phyloP scores from a whole-genome alignment of 2,329 filamentous ascomycete genomes.

The Aspergillus amoenus region DNA sequence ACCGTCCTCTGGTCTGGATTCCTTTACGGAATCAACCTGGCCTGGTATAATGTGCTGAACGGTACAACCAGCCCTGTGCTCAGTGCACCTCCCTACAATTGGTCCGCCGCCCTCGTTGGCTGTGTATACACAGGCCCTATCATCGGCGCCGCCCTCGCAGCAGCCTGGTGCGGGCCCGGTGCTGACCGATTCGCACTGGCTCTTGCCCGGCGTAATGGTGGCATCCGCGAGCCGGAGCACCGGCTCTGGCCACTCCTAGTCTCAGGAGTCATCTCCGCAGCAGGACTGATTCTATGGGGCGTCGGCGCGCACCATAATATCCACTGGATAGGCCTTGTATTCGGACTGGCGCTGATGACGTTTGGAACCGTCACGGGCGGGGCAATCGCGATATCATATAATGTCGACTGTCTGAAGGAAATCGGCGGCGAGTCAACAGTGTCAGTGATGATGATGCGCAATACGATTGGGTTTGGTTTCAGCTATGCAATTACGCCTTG shows the following conservation, averaged over 20 bases:
- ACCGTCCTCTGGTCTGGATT: not conserved
- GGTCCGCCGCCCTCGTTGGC: not conserved
- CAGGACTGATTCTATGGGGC: not conserved
- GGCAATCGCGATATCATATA: not conserved
- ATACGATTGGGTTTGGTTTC: not conserved
- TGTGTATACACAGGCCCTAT: not conserved
- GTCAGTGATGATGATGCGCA: not conserved
- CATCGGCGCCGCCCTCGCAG: not conserved
- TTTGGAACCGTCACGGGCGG: not conserved
- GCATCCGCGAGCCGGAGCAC: not conserved
- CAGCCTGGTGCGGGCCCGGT: not conserved
- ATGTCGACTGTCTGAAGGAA: not conserved
- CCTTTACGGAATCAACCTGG: not conserved
- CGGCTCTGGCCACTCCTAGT: not conserved
- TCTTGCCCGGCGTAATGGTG: not conserved
- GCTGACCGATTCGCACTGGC: not conserved
- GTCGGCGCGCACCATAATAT: not conserved
- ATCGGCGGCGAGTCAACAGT: not conserved
- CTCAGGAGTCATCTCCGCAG: not conserved
- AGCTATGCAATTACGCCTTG: not conserved
- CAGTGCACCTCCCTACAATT: not conserved
- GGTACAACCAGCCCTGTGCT: not conserved
- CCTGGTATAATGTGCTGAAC: not conserved
- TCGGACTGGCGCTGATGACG: not conserved
- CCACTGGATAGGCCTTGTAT: not conserved